Base-by-base conservation (phyloP, 768 basidiomycete species). In the Suillus placidus region DNA sequence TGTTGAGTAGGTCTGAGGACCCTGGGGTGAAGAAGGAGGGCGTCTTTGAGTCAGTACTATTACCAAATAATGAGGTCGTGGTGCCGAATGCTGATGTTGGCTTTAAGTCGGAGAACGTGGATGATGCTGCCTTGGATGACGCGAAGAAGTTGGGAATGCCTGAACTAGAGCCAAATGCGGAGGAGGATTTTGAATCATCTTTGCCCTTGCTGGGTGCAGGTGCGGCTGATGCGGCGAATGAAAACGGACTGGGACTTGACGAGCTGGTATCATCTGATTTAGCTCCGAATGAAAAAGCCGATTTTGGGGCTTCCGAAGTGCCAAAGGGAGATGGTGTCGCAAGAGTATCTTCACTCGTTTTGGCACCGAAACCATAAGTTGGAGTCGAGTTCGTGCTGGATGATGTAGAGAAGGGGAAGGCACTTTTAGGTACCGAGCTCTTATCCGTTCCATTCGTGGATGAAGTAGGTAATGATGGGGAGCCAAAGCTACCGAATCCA, bases 401-500 rank as follows among this genome's bases (percentile, higher is more conserved):
- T 52, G 68, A 68, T n/a, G 60, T 61, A 42, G 67, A 49, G 32
- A 68, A 32, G 40, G 67, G 64, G 40, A 66, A 65, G 63, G 63
- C 66, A 64, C 70, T 71, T 32, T 72, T 61, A 12, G 76, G 70
- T 60, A 77, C 73, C 14, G 73, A 66, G 51, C 77, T 76, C 38
- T 72, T 67, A 60, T 69, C 56, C 2, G 66, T 49, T 42, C 67
- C 52, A 18, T 71, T 52, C 1, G 69, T 67, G 18, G 65, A 32
- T 10, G 38, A 23, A 14, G 54, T 32, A 35, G 75, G 35, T 5
- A 69, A 70, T 7, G 68, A 56, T 30, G 75, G 66, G 26, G 70
- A 69, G 37, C 60, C 69, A 63, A 82, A 79, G 8, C 78, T 78
- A 49, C 74, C 26, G 62, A 83, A 84, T 61, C 73, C 69, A 18